Percentiles rank a stretch among this genome's conserved stretches.
Evolutionary conservation across 2,329 filamentous ascomycete genomes (phyloP).

Genomic region (Microcyclospora pomicola): DNA sequence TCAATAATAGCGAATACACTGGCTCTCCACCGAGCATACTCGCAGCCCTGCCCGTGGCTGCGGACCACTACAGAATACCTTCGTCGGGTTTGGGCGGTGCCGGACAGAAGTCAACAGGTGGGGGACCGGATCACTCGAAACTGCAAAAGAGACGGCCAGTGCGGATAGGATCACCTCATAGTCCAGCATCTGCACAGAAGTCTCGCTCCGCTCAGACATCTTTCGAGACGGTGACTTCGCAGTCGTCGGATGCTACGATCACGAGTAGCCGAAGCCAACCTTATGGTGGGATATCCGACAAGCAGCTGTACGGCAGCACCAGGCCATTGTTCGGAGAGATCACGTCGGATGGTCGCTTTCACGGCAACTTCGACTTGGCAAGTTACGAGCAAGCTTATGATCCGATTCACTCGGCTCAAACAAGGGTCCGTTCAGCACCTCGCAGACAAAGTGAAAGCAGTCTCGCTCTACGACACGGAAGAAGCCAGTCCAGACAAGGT

Average conservation of each 20-base stretch:
- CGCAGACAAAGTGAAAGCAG: conserved; percentile 60
- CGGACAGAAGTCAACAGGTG: too few relatives aligned
- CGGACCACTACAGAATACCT: conserved; percentile 14
- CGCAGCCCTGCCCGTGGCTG: conserved; percentile 11
- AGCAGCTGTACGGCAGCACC: conserved; percentile 6
- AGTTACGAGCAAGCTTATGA: conserved; percentile 8
- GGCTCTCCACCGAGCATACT: conserved; percentile 8
- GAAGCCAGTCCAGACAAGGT: conserved; percentile 40
- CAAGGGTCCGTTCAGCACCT: conserved; percentile 11
- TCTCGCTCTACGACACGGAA: conserved; percentile 38
- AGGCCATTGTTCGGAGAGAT: conserved; percentile 65
- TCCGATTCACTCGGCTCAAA: conserved; percentile 6
- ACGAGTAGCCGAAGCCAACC: conserved; percentile 16
- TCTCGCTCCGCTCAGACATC: conserved; percentile 8
- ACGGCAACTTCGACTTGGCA: conserved; percentile 20
- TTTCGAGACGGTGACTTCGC: conserved; percentile 15
- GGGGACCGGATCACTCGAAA: not conserved
- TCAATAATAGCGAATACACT: conserved; percentile 42
- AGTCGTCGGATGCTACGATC: conserved; percentile 13
- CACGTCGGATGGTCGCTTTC: conserved; percentile 43
- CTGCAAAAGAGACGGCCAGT: conserved; percentile 16
- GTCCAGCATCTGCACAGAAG: conserved; percentile 4
- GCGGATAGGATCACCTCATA: conserved; percentile 13
- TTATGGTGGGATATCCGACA: conserved; percentile 10
- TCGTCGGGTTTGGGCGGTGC: conserved; percentile 1